Evolutionary conservation across 2,329 filamentous ascomycete genomes (phyloP), one percentile per base, ranked within the genome.

Genomic region (Graphiopsis chlorocephala): DNA sequence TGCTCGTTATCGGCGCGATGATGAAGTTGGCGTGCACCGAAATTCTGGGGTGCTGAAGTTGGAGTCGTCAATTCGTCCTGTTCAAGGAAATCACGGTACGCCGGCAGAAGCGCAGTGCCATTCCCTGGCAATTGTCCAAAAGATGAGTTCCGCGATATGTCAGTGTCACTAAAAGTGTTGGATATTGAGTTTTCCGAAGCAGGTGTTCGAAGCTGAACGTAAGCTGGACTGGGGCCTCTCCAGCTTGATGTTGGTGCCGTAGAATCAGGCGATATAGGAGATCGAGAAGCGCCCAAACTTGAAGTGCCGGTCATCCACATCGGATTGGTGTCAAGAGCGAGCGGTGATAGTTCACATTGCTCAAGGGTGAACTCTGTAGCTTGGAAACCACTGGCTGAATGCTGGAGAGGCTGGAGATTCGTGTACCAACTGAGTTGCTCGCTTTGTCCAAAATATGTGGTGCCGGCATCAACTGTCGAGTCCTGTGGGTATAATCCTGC

Each of bases 1-100:
- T 78, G 71, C 73, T 71, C 77, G 23, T 67, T 68, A 35, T 56
- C n/a, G 15, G 10, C 10, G 6, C 23, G 48, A 12, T 45, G 60
- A 25, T 38, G 60, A 28, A 29, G 29, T 31, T 53, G 52, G 28
- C 56, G 56, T 12, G 61, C 33, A 15, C 61, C 61, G 20, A 64
- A 64, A 20, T 35, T 35, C 11, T 64, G 52, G 4, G 55, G 52
- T 10, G 20, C 55, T 14, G 61, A 26, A 3, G 53, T 64, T 38
- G 66, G 65, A 5, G 67, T 60, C 20, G 57, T 28, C 14, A 71
- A 38, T 11, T 69, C 64, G 17, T 61, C 31, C 42, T 38, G 29
- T 57, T 72, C 71, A 52, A 69, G 65, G 6, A 62, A 48, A 28
- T 73, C 70, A 31, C 70, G 64, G 11, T 67, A 60, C 15, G 68